Base-by-base conservation (phyloP, 805 yeast genomes). In the Pachysolen tannophilus region DNA sequence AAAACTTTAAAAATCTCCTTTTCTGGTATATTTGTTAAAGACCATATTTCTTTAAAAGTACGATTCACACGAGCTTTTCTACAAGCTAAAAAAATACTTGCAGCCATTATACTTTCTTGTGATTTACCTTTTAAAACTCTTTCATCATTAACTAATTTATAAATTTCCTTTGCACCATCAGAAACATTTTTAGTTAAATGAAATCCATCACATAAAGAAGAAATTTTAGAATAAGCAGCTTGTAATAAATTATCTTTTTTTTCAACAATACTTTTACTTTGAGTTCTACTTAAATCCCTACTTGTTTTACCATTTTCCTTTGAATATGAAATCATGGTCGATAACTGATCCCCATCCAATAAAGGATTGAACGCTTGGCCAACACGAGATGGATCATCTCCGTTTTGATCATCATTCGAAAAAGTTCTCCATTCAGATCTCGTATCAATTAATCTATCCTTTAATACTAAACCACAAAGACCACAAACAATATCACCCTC, bases 401-500 rank as follows among this genome's bases (percentile, higher is more conserved):
- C 95, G 48, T 90, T 92, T 57, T 90, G 97, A 58, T 90, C 98
- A 56, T 90, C 98, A 54, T 92, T 92, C 40, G 94, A 81, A 57
- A 90, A 90, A 2, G 98, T 92, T 66, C 98, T 83, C 98, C 98
- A 90, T 66, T 90, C 98, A 1, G 96, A 85, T 46, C 97, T 70
- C 4, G 95, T 88, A 52, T 90, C 98, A 20, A 90, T 95, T 34
- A 90, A 79, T 44, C 88, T 71, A 54, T 87, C 95, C 47, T 95
- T 84, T 17, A 92, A 70, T 2, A 90, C 97, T 39, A 92, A 66
- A 3, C 98, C 98, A 65, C 98, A 92, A 43, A 87, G 70, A 2
- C 95, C 97, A 64, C 98, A 90, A n/a, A 90, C 96, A 48, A 92
- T 87, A 58, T 90, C 98, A 28, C 98, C 98, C 56, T 90, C 97